A percentile compares a stretch with the other conserved stretches of the same genome.
phyloP scores from a whole-genome alignment of 75 land plant species.

The Sequoia sempervirens region DNA sequence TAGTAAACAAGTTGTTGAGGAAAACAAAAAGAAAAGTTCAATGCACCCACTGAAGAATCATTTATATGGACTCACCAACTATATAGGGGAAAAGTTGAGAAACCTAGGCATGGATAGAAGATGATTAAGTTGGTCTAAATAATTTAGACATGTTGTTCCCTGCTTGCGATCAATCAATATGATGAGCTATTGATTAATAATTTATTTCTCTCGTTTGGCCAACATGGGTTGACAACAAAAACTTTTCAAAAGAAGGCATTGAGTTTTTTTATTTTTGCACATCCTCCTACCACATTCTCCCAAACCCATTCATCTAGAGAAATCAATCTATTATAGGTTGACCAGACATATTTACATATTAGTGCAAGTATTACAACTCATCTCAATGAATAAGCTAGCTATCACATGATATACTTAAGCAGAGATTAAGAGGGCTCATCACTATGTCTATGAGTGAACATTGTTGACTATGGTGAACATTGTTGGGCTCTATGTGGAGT shows the following conservation, averaged over 20 bases:
- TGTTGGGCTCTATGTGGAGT: constrained; percentile 44
- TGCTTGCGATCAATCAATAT: neutral
- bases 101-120: neutral
- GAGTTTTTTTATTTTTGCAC: neutral
- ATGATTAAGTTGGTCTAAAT: neutral
- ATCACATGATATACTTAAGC: neutral
- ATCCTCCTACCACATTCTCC: neutral
- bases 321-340: neutral
- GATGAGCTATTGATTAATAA: neutral
- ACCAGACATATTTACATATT: neutral
- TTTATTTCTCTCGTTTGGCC: neutral
- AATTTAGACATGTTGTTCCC: neutral
- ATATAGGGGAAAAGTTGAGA: neutral
- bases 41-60: neutral
- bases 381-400: neutral
- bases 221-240: neutral
- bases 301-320: neutral
- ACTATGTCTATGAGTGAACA: too few relatives aligned
- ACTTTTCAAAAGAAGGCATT: neutral
- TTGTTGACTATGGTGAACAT: constrained; percentile 38
- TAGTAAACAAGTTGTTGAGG: too few relatives aligned
- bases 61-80: neutral
- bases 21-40: neutral
- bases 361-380: neutral
- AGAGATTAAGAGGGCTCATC: neutral